These are phyloP conservation scores for Diaporthe longicolla DNA, from an alignment of 2,329 filamentous ascomycete genomes.

Conservation along the genomic window DNA sequence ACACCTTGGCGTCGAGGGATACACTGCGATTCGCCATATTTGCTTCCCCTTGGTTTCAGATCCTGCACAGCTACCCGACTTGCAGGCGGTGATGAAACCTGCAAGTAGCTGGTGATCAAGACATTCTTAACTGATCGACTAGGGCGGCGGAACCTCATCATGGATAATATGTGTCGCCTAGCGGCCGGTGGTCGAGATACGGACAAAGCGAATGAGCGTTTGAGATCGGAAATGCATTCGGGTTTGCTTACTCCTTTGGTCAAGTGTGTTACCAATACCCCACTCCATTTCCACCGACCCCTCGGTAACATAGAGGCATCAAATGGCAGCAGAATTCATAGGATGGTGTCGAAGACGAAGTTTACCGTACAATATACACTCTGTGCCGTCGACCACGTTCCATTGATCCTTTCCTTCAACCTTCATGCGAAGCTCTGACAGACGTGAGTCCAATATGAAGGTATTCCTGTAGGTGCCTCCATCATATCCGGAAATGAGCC, in stretches of 20 bases:
- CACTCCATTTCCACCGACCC: background rate
- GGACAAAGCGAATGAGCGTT: background rate
- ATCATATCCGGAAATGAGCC: background rate
- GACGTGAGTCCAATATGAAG: background rate
- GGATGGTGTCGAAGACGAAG: background rate
- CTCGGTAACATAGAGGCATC: background rate
- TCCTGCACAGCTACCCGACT: background rate
- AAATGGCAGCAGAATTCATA: background rate
- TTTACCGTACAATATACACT: too few species aligned
- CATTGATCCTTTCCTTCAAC: background rate
- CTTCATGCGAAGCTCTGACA: background rate
- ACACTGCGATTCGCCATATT: constrained; percentile 45
- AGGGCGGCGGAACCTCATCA: background rate
- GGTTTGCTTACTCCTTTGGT: constrained; percentile 8
- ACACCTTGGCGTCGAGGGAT: constrained; percentile 44
- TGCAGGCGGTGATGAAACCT: background rate
- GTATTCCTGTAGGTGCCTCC: background rate
- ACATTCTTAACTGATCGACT: background rate
- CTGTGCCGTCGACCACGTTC: background rate
- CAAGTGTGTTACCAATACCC: background rate
- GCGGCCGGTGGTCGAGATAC: background rate
- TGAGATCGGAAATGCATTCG: background rate
- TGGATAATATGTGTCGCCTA: background rate
- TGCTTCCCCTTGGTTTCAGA: background rate
- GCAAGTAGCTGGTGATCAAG: too few species aligned